These are phyloP conservation scores for Scolecobasidium constrictum DNA, from an alignment of 2,329 filamentous ascomycete species.

Conservation along the genomic window DNA sequence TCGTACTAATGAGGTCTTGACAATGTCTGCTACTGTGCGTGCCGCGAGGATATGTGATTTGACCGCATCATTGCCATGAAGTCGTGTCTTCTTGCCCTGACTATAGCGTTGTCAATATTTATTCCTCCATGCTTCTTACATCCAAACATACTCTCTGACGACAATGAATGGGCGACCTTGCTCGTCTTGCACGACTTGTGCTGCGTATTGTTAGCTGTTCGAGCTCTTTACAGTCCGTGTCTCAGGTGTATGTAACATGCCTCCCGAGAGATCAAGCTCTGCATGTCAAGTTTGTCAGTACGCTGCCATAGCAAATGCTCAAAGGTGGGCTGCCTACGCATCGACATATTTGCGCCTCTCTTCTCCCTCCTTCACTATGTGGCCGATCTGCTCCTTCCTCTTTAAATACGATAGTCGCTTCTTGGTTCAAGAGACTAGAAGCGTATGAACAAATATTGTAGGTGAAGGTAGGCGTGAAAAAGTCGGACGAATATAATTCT, in stretches of 20 bases:
- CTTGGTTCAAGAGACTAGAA: too few species aligned
- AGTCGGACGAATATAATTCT: too few species aligned
- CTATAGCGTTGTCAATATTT: conserved; percentile 36
- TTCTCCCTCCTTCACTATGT: too few species aligned
- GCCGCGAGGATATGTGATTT: conserved; percentile 97
- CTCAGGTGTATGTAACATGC: too few species aligned
- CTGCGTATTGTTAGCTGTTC: conserved; percentile 27
- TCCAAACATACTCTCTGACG: conserved; percentile 73
- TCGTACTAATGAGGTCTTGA: conserved; percentile 79
- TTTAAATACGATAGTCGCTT: too few species aligned
- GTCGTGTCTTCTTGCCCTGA: conserved; percentile 95
- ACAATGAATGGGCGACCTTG: conserved; percentile 95
- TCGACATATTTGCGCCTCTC: background rate
- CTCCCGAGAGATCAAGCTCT: background rate
- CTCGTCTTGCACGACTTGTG: conserved; percentile 88
- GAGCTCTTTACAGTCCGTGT: conserved; percentile 7
- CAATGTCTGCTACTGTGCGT: conserved; percentile 89
- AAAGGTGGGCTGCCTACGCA: conserved; percentile 2
- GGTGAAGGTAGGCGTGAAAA: too few species aligned
- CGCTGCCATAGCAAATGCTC: background rate
- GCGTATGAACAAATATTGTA: too few species aligned
- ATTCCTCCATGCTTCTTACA: conserved; percentile 5
- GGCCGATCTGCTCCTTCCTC: too few species aligned
- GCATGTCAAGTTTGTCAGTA: background rate
- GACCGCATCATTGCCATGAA: conserved; percentile 92